These are phyloP conservation scores for Aegilops bicornis DNA, from an alignment of 176 grass and related monocot species.

Conservation along the genomic window DNA sequence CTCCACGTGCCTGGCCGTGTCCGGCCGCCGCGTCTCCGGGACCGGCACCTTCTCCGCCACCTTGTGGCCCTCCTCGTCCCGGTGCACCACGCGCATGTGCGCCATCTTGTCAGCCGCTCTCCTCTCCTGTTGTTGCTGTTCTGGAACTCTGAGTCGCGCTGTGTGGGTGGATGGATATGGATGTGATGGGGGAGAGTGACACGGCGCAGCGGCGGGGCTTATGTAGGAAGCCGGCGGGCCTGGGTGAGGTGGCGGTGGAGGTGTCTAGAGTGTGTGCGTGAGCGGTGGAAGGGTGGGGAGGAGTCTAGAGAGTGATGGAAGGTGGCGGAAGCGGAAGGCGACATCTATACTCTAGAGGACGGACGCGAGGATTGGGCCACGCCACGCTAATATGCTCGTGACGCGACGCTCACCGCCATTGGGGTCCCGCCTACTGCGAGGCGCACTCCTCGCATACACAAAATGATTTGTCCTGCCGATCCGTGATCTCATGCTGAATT, in stretches of 20 bases:
- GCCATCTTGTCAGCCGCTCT: background rate
- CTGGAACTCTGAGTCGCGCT: background rate
- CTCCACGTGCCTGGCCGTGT: constrained; percentile 56
- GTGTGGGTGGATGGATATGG: background rate
- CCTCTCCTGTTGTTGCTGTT: background rate
- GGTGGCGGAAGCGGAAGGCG: constrained; percentile 23
- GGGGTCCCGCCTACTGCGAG: too few relatives aligned
- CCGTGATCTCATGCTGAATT: too few relatives aligned
- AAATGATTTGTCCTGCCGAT: too few relatives aligned
- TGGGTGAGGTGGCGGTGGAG: background rate
- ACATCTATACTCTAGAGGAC: background rate
- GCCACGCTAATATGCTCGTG: too few relatives aligned
- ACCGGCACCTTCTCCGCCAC: constrained; percentile 42
- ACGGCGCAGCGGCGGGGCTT: background rate
- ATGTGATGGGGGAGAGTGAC: background rate
- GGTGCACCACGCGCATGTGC: constrained; percentile 41
- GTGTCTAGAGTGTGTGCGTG: background rate
- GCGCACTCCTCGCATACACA: too few relatives aligned
- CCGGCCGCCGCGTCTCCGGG: constrained; percentile 45
- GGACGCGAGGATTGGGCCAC: too few relatives aligned
- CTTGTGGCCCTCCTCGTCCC: constrained; percentile 77
- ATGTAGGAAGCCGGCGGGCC: background rate
- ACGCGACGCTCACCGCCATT: too few relatives aligned
- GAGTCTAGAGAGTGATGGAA: constrained; percentile 15
- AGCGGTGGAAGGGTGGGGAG: background rate